Evolutionary conservation across 2,329 filamentous ascomycete genomes (phyloP), one percentile per base, ranked within the genome.

Genomic region (Corniculantispora saksenae): DNA sequence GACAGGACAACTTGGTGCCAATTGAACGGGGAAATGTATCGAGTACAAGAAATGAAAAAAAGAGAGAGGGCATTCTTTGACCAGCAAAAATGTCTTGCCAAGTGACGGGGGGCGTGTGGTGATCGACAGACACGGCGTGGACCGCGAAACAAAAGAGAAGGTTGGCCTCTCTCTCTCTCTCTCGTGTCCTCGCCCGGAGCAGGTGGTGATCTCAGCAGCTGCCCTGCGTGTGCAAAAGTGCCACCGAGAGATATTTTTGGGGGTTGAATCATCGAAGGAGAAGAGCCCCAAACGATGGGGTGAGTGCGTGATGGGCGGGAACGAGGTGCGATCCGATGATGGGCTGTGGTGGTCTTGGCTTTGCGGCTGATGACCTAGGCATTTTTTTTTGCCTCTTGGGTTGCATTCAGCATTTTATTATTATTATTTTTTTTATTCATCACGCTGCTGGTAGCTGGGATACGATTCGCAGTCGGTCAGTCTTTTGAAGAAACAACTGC

Each of bases 61-160:
- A n/a, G n/a, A n/a, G n/a, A n/a, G n/a, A n/a, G n/a, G n/a, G n/a
- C n/a, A n/a, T n/a, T n/a, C n/a, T n/a, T n/a, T n/a, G n/a, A n/a
- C n/a, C n/a, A n/a, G 38, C 12, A 4, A 59, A 35, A 43, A 54
- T 61, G 59, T 61, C 59, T 61, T 45, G 59, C 59, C 59, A 61
- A 61, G 59, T 15, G 4, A n/a, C 6, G 45, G 45, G 35, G 35
- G 56, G 58, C 12, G 48, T 35, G 59, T 45, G 35, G 15, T n/a
- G 23, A 32, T 45, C 23, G 19, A 7, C 29, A n/a, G n/a, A n/a
- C 32, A n/a, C 19, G 27, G 7, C 17, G 13, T 19, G 19, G 25
- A 12, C 54, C 35, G 29, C 25, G 43, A 59, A 15, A 43, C 56
- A 32, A 23, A 43, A 59, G 47, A 48, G 19, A 59, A 21, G 40